Evolutionary conservation across 306 rosid species (phyloP).

Genomic region (Fagus crenata): DNA sequence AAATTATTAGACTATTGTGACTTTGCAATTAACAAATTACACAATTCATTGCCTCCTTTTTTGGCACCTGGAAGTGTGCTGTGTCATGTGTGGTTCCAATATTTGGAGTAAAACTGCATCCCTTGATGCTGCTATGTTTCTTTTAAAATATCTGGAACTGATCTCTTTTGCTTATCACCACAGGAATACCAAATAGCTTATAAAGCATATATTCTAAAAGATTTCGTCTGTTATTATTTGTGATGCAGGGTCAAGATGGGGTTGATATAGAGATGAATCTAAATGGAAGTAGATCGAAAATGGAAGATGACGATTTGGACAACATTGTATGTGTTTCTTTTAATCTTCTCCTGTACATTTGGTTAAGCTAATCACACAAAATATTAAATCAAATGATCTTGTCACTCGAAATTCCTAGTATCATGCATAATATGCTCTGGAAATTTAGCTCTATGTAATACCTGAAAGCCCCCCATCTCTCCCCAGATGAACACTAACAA

Average conservation of each 20-base stretch:
- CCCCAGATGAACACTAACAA: conserved; percentile 24
- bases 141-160: conserved; percentile 10
- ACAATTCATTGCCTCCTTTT: conserved; percentile 12
- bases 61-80: conserved; percentile 8
- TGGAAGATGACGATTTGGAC: conserved; percentile 86
- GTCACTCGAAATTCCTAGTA: background rate
- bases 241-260: conserved; percentile 81
- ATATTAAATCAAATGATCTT: conserved; percentile 8
- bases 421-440: background rate
- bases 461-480: background rate
- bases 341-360: conserved; percentile 14
- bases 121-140: conserved; percentile 5
- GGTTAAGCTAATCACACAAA: background rate
- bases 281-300: conserved; percentile 71
- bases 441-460: background rate
- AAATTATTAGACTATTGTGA: conserved; percentile 7
- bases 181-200: conserved; percentile 21
- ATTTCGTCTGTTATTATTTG: conserved; percentile 24
- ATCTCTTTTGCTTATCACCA: conserved; percentile 17
- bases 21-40: background rate
- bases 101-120: conserved; percentile 14
- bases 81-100: conserved; percentile 2
- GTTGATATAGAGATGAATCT: conserved; percentile 89
- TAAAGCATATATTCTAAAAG: conserved; percentile 21
- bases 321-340: conserved; percentile 59